Base-by-base conservation (phyloP, 225 moss, liverwort and hornwort species). In the Antitrichia curtipendula region DNA sequence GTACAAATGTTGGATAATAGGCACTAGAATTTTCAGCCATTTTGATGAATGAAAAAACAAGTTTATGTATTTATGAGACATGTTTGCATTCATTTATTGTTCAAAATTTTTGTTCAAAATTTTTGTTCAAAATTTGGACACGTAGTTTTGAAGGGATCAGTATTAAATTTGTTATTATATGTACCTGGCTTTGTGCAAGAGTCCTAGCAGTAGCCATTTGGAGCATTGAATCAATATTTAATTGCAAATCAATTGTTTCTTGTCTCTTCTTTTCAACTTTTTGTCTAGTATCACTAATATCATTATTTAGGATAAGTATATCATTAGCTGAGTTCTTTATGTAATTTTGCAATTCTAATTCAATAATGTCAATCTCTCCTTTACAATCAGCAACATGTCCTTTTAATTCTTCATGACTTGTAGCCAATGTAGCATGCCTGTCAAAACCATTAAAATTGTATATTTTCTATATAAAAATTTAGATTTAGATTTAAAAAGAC, bases 371-470 rank as follows among this genome's bases (percentile, higher is more conserved):
- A 63, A 96, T 96, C 41, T 92, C 76, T 7, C 79, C 91, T 52
- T 94, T 91, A 58, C 92, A 94, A 8, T 90, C 32, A 71, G 81
- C 93, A 64, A 98, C 58, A 40, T 96, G 96, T 20, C 52, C 57
- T 17, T 92, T 96, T 10, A 98, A 28, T 74, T 98, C 96, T 23
- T 83, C 62, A 68, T 96, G 93, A 65, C 95, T 96, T 59, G 94
- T 92, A 62, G 88, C 93, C 56, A 98, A 91, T 62, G 96, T 96
- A 66, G 94, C 96, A 80, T 97, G 95, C 71, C 95, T 97, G 11
- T 31, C 10, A 77, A 62, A 49, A 38, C 11, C 56, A 72, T 13
- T 74, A 74, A 68, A 41, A 45, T 3, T 59, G 0, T 10, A 41
- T 6, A 50, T 62, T 82, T 62, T 1, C 5, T 12, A 24, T 16